Evolutionary conservation across 1,139 yeast species (phyloP).

Genomic region (Yamadazyma siamensis): DNA sequence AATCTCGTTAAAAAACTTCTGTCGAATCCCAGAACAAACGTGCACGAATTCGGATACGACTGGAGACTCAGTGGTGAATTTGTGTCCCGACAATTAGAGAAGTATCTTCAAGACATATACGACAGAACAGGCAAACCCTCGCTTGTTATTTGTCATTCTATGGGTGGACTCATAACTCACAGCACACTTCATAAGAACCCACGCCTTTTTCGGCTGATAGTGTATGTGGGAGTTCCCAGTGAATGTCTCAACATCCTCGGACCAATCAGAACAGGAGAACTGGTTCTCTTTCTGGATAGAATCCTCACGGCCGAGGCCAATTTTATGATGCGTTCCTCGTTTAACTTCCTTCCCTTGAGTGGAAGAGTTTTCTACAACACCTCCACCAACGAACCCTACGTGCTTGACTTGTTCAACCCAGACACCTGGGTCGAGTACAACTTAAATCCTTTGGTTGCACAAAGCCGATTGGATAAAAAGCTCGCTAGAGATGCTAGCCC

Average conservation of each 20-base stretch:
- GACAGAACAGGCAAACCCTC: slow-evolving; percentile 50
- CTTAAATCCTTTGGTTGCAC: slow-evolving; percentile 69
- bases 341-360: slow-evolving; percentile 67
- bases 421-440: slow-evolving; percentile 77
- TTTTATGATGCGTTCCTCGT: slow-evolving; percentile 85
- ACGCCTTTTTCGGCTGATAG: slow-evolving; percentile 61
- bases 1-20: slow-evolving; percentile 54
- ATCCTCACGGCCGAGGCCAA: slow-evolving; percentile 78
- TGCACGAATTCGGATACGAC: slow-evolving; percentile 82
- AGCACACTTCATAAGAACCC: slow-evolving; percentile 72
- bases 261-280: slow-evolving; percentile 79
- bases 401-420: slow-evolving; percentile 75
- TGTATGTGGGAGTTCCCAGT: slow-evolving; percentile 81
- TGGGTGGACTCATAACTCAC: slow-evolving; percentile 90
- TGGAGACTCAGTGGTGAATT: slow-evolving; percentile 76
- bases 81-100: slow-evolving; percentile 45
- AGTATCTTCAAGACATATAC: slow-evolving; percentile 43
- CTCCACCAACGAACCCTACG: slow-evolving; percentile 53
- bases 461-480: slow-evolving; percentile 24
- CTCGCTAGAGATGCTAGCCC: slow-evolving; percentile 1
- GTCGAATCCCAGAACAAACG: slow-evolving; percentile 57
- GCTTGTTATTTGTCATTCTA: slow-evolving; percentile 79
- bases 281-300: slow-evolving; percentile 69
- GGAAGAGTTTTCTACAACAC: slow-evolving; percentile 72
- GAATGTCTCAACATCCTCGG: slow-evolving; percentile 86